phyloP scores from a whole-genome alignment of 768 basidiomycete genomes.

The Floccularia luteovirens region DNA sequence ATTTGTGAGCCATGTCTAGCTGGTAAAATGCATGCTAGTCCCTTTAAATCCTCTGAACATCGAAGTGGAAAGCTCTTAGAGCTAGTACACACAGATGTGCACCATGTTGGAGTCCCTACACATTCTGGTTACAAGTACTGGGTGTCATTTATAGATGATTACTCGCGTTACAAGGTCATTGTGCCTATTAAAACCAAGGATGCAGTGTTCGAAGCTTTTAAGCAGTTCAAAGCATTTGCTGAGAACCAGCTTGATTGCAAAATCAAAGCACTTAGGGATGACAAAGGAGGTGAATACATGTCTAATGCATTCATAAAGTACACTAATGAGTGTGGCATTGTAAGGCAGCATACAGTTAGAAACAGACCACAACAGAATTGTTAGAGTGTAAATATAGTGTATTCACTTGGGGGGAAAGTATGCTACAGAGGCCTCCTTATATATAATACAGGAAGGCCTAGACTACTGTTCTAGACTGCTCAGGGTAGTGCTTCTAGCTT shows the following conservation, averaged over 20 bases:
- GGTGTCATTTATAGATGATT: constrained; percentile 7
- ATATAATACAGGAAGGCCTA: too few species aligned
- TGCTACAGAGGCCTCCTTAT: too few species aligned
- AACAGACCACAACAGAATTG: constrained; percentile 33
- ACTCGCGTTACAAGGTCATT: constrained; percentile 1
- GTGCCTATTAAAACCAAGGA: constrained; percentile 9
- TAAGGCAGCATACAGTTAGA: constrained; percentile 12
- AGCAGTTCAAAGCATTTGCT: constrained; percentile 20
- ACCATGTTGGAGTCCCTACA: not conserved
- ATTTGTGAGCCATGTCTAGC: constrained; percentile 14
- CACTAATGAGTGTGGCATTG: constrained; percentile 15
- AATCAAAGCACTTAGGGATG: constrained; percentile 16
- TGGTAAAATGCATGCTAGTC: constrained; percentile 13
- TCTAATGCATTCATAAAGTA: constrained; percentile 10
- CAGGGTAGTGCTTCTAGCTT: too few species aligned
- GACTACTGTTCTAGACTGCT: too few species aligned
- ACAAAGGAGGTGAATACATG: constrained; percentile 24
- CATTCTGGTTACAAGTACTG: constrained; percentile 6
- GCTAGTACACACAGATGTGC: constrained; percentile 2
- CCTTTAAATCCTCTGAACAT: constrained; percentile 3
- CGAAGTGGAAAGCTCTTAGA: not conserved
- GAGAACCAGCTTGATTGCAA: constrained; percentile 16
- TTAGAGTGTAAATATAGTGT: too few species aligned
- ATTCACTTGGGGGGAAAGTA: too few species aligned
- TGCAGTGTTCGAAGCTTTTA: constrained; percentile 17